These are phyloP conservation scores for Trichosporon ovoides DNA, from an alignment of 1,284 basidiomycete genomes.

Conservation along the genomic window DNA sequence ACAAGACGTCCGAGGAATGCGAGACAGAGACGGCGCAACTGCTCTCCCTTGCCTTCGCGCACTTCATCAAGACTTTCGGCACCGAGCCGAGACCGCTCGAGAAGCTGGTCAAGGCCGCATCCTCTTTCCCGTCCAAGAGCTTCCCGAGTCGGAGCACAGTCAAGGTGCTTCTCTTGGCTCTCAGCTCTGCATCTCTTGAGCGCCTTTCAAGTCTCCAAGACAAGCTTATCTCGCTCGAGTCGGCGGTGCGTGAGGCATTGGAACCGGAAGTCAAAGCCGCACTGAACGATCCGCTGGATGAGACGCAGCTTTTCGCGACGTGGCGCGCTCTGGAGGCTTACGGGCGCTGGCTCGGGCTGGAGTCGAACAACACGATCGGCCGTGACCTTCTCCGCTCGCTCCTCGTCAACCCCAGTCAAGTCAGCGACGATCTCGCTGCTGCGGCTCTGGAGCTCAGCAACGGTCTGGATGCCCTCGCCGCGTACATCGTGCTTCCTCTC, in stretches of 20 bases:
- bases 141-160: background rate
- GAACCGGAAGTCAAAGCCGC: background rate
- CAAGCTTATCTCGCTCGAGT: slow-evolving; percentile 10
- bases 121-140: background rate
- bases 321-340: slow-evolving; percentile 8
- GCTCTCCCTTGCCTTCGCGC: slow-evolving; percentile 9
- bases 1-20: slow-evolving; percentile 6
- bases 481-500: slow-evolving; percentile 13
- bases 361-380: background rate
- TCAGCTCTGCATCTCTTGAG: background rate
- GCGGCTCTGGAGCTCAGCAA: slow-evolving; percentile 11
- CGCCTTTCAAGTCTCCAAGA: background rate
- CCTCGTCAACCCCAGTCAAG: background rate
- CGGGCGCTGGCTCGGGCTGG: slow-evolving; percentile 3
- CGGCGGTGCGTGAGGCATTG: slow-evolving; percentile 4
- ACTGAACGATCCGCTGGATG: background rate
- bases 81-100: background rate
- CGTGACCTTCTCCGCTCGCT: slow-evolving; percentile 6
- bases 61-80: slow-evolving; percentile 3
- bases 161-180: background rate
- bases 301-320: background rate
- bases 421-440: background rate
- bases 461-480: slow-evolving; percentile 6
- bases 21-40: background rate
- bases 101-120: background rate